Evolutionary conservation across 2,329 filamentous ascomycete species (phyloP).

Genomic region (Fusarium mangiferae): DNA sequence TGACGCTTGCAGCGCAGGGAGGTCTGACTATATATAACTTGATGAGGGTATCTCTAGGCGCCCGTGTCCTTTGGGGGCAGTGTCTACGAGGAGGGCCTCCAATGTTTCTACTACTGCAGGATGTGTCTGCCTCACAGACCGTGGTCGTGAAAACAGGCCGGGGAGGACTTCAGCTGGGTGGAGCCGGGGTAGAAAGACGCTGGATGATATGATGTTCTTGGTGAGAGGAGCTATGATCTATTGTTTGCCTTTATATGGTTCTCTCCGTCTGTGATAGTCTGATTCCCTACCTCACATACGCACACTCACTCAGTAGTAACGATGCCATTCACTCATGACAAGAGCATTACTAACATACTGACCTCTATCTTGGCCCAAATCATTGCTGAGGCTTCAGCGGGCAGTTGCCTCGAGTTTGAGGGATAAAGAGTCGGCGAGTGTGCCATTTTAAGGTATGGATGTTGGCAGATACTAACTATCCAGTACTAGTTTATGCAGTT

Average conservation of each 20-base stretch:
- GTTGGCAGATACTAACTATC: neutral
- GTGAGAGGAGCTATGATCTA: neutral
- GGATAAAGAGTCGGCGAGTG: neutral
- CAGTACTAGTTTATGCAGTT: conserved; percentile 8
- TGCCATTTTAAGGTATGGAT: neutral
- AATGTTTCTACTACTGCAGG: neutral
- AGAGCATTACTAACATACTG: neutral
- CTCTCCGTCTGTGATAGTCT: conserved; percentile 7
- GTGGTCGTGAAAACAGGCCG: conserved; percentile 16
- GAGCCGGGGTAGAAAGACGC: conserved; percentile 2
- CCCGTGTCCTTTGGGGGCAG: conserved; percentile 19
- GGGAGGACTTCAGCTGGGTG: conserved; percentile 25
- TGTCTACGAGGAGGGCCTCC: conserved; percentile 16
- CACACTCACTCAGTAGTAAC: neutral
- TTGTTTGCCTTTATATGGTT: neutral
- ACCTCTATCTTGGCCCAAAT: neutral
- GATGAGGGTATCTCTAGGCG: conserved; percentile 8
- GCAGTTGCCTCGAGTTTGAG: neutral
- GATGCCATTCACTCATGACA: neutral
- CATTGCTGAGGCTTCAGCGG: neutral
- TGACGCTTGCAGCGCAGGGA: neutral
- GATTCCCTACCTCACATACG: neutral
- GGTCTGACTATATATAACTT: conserved; percentile 30
- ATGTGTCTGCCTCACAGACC: neutral
- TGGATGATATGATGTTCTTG: neutral